A percentile compares a stretch with the other conserved stretches of the same genome.
These are phyloP conservation scores for Coniochaeta sp. DNA, from an alignment of 2,329 filamentous ascomycete species.

Conservation along the genomic window DNA sequence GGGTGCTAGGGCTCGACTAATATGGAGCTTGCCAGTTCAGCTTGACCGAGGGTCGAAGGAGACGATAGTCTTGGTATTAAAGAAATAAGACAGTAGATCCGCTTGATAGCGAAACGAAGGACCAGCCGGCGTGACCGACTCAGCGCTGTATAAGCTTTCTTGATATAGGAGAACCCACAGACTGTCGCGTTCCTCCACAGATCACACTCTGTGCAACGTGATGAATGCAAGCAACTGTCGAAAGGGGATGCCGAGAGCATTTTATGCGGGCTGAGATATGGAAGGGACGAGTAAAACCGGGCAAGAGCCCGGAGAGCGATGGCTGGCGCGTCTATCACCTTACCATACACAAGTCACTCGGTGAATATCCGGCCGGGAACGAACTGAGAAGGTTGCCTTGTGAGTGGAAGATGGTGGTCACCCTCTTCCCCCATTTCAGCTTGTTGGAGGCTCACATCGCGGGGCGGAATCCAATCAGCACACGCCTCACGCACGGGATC, in stretches of 20 bases:
- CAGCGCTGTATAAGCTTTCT: constrained; percentile 12
- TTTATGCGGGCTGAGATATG: background rate
- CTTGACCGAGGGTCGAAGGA: background rate
- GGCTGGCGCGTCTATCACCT: background rate
- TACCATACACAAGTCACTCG: background rate
- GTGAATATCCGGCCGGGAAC: constrained; percentile 3
- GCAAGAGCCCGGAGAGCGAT: background rate
- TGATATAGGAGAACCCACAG: constrained; percentile 5
- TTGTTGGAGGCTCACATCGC: constrained; percentile 5
- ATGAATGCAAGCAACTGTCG: background rate
- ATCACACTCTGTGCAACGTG: background rate
- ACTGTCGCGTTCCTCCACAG: background rate
- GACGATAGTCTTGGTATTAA: background rate
- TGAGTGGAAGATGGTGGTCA: constrained; percentile 16
- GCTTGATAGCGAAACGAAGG: constrained; percentile 8
- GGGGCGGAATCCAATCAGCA: constrained; percentile 2
- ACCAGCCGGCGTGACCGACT: constrained; percentile 22
- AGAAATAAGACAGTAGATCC: background rate
- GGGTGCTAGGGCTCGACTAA: background rate
- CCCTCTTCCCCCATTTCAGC: constrained; percentile 10
- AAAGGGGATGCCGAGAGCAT: constrained; percentile 9
- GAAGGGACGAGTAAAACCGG: background rate
- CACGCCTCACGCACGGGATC: background rate
- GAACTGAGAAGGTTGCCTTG: constrained; percentile 15
- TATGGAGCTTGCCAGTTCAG: background rate